Evolutionary conservation across 768 basidiomycete genomes (phyloP), one percentile per base, ranked within the genome.

Genomic region (Tylopilus rubrobrunneus): DNA sequence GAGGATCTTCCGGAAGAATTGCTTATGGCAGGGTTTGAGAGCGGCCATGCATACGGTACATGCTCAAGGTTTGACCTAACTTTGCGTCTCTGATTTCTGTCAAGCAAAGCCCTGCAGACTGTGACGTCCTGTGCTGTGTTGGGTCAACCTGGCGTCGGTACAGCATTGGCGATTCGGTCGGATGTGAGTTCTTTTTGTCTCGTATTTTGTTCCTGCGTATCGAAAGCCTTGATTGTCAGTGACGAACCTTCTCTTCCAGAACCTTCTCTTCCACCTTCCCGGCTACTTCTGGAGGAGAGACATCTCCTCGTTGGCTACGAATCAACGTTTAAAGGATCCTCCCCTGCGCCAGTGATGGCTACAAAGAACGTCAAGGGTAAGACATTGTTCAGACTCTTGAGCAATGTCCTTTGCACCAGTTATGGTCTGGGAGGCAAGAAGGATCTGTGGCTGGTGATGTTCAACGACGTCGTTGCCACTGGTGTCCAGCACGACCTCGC

Each of bases 391-490:
- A 89, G 87, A 64, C 84, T 93, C 7, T 72, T 98, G 45, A 93
- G 89, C 65, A 94, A 97, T 63, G 90, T 93, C n/a, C 76, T 97
- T 34, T 77, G 85, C 52, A 71, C 79, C 0, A 70, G 78, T 12
- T 75, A 76, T 41, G 77, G 77, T n/a, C 52, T 81, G 28, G 76
- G 86, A 66, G 63, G 87, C 31, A 90, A 88, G 75, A 86, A 87
- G 64, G 96, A 99, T 62, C 65, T 93, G 42, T 99, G 97, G 97
- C 78, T 95, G 51, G 91, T 99, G 2, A 83, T 86, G 14, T 98
- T 99, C 76, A 95, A 94, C 87, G 7, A 99, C 97, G 0, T 88
- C 86, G 8, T 67, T 93, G 45, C 91, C 91, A 3, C 68, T 93
- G 55, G 87, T 85, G 9, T 77, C 87, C 9, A 77, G 80, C 5